phyloP scores from a whole-genome alignment of 2,329 filamentous ascomycete genomes.

The Paraphaeosphaeria minitans region DNA sequence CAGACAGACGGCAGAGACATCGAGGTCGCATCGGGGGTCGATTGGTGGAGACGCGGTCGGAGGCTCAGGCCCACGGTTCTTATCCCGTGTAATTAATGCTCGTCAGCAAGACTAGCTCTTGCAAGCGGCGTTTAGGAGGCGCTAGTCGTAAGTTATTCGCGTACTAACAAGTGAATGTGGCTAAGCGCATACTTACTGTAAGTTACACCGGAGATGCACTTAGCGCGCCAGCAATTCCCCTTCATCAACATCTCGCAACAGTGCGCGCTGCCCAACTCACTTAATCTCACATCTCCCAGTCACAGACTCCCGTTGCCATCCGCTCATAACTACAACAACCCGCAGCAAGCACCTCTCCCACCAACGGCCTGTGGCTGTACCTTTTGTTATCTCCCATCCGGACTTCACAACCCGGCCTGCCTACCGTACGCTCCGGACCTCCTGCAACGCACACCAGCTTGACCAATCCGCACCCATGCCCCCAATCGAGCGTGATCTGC shows the following conservation, averaged over 20 bases:
- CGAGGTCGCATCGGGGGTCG: background rate
- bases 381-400: background rate
- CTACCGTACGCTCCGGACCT: background rate
- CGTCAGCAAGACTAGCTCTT: background rate
- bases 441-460: background rate
- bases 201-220: background rate
- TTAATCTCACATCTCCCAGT: slow-evolving; percentile 6
- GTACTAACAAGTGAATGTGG: background rate
- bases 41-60: background rate
- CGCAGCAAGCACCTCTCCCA: background rate
- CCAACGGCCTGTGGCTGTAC: background rate
- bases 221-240: background rate
- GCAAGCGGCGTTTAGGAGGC: background rate
- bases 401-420: background rate
- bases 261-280: background rate
- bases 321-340: background rate
- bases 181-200: background rate
- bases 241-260: background rate
- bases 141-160: background rate
- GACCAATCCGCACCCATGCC: background rate
- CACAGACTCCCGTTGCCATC: background rate
- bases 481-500: background rate
- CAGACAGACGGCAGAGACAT: background rate
- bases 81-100: slow-evolving; percentile 3
- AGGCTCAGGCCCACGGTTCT: background rate